These are phyloP conservation scores for Pichia sp. DNA, from an alignment of 1,139 yeast species.

Conservation along the genomic window DNA sequence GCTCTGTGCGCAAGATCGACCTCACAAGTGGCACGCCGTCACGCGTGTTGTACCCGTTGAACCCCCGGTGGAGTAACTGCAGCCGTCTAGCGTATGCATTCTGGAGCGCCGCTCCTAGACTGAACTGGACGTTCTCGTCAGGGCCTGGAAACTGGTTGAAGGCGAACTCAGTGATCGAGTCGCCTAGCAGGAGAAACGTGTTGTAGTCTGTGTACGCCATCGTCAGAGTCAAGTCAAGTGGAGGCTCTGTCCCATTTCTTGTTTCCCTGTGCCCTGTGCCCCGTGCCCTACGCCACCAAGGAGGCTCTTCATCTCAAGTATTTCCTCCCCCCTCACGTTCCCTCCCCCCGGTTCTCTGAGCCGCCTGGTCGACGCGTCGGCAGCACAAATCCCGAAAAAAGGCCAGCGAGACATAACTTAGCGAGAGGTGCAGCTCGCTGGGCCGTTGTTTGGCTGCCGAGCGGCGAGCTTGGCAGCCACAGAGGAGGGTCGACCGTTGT, in stretches of 20 bases:
- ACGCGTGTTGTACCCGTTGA: slow-evolving; percentile 55
- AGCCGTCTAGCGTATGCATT: slow-evolving; percentile 47
- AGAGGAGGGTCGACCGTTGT: too few species aligned
- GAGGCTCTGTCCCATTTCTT: too few species aligned
- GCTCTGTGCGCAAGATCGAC: slow-evolving; percentile 43
- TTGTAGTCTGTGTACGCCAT: slow-evolving; percentile 24
- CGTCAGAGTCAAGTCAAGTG: too few species aligned
- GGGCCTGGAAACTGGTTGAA: slow-evolving; percentile 33
- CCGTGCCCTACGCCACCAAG: too few species aligned
- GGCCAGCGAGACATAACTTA: too few species aligned
- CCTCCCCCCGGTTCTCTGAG: too few species aligned
- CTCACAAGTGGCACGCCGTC: slow-evolving; percentile 49
- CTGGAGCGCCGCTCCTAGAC: slow-evolving; percentile 50
- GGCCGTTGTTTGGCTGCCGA: too few species aligned
- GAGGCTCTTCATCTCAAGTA: too few species aligned
- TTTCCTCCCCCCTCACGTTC: too few species aligned
- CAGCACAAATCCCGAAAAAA: background rate
- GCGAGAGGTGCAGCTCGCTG: too few species aligned
- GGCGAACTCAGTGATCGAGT: slow-evolving; percentile 60
- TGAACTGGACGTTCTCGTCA: slow-evolving; percentile 33
- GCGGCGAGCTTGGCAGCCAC: too few species aligned
- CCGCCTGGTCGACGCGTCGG: background rate
- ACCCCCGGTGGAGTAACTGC: slow-evolving; percentile 60
- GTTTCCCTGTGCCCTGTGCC: too few species aligned
- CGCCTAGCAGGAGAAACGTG: slow-evolving; percentile 61